A percentile compares a stretch with the other conserved stretches of the same genome.
Evolutionary conservation across 2,329 filamentous ascomycete genomes (phyloP).

Genomic region (Hypoxylon sp.): DNA sequence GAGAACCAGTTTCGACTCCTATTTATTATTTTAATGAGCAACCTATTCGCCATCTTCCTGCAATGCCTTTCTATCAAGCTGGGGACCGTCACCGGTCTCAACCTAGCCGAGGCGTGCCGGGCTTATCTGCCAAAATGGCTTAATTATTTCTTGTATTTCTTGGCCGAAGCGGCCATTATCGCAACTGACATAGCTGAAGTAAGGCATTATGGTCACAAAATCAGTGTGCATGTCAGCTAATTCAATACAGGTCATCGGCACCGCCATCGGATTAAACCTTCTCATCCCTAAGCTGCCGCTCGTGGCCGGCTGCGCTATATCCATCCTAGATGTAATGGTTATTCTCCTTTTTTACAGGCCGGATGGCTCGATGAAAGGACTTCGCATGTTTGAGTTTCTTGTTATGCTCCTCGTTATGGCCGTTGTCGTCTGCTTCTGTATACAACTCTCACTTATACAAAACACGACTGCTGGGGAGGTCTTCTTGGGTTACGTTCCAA

Average conservation of each 20-base stretch:
- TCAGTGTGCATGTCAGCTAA: slow-evolving; percentile 16
- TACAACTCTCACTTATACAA: slow-evolving; percentile 73
- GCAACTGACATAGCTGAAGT: slow-evolving; percentile 78
- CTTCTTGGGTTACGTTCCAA: slow-evolving; percentile 74
- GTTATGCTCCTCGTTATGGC: slow-evolving; percentile 73
- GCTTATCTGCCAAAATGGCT: slow-evolving; percentile 74
- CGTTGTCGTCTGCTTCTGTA: slow-evolving; percentile 77
- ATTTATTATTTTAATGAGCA: slow-evolving; percentile 76
- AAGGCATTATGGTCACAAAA: slow-evolving; percentile 27
- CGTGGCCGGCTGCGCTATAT: slow-evolving; percentile 75
- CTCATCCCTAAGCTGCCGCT: slow-evolving; percentile 72
- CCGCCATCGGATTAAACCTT: slow-evolving; percentile 76
- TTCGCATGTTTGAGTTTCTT: slow-evolving; percentile 73
- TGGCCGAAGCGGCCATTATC: slow-evolving; percentile 76
- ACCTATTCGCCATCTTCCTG: slow-evolving; percentile 77
- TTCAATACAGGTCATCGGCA: slow-evolving; percentile 69
- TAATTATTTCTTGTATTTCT: slow-evolving; percentile 69
- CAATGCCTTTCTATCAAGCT: slow-evolving; percentile 77
- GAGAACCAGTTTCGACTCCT: slow-evolving; percentile 73
- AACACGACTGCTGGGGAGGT: slow-evolving; percentile 68
- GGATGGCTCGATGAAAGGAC: slow-evolving; percentile 66
- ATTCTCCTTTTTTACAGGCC: slow-evolving; percentile 76
- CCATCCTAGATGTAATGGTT: slow-evolving; percentile 74
- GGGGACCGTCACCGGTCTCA: slow-evolving; percentile 75
- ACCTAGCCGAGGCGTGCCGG: slow-evolving; percentile 74